phyloP scores from a whole-genome alignment of 2,329 filamentous ascomycete genomes.

The Neophaeococcomyces aloes region DNA sequence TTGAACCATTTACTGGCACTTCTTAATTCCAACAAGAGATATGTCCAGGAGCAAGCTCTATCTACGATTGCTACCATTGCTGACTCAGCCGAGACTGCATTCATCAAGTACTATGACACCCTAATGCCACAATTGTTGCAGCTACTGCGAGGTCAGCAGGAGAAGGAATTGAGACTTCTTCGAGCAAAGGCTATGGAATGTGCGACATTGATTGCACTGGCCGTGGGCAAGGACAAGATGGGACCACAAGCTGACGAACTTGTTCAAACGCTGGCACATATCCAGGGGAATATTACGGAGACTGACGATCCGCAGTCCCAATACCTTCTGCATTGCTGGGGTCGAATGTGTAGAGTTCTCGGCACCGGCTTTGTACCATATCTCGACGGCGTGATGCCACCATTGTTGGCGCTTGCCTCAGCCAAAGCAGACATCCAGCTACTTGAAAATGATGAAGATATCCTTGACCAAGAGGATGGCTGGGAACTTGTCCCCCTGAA shows the following conservation, averaged over 20 bases:
- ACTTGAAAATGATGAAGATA: conserved; percentile 87
- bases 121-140: conserved; percentile 91
- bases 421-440: conserved; percentile 97
- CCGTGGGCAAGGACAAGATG: conserved; percentile 87
- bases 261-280: conserved; percentile 75
- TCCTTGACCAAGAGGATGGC: conserved; percentile 83
- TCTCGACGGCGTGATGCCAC: conserved; percentile 86
- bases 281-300: conserved; percentile 77
- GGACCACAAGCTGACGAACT: conserved; percentile 76
- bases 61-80: conserved; percentile 98
- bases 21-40: conserved; percentile 83
- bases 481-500: conserved; percentile 97
- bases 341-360: conserved; percentile 92
- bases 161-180: conserved; percentile 83
- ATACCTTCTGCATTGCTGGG: conserved; percentile 98
- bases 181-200: conserved; percentile 99
- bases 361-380: conserved; percentile 86
- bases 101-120: conserved; percentile 88
- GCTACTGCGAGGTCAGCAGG: conserved; percentile 78
- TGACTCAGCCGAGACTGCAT: conserved; percentile 93
- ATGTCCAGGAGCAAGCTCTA: conserved; percentile 92
- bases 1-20: conserved; percentile 77
- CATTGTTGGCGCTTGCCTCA: conserved; percentile 77
- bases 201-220: conserved; percentile 83
- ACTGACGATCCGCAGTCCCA: conserved; percentile 91